Base-by-base conservation (phyloP, 768 basidiomycete species). In the Lactarius tabidus region DNA sequence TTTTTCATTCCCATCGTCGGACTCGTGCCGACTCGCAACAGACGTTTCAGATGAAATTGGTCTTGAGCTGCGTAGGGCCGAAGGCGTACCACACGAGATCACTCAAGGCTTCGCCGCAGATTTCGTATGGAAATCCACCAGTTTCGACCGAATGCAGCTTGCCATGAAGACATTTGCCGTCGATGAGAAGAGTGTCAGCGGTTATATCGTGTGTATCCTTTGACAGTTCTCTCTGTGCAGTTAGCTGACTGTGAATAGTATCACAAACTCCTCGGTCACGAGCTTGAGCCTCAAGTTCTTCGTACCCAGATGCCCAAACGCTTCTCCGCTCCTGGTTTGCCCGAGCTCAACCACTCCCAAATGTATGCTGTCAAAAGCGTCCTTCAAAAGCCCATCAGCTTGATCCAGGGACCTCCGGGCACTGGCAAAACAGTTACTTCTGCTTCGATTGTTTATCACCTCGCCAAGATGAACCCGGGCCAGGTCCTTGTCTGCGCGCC, bases 121-220 rank as follows among this genome's bases (percentile, higher is more conserved):
- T 75, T 99, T 98, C 72, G 96, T 99, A 6, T 99, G 97, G 97
- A 99, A 99, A 77, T 95, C 95, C 6, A 99, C 97, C 1, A 98
- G 96, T 75, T 99, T 99, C 72, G 97, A 99, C 75, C 84, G 97
- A 57, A 99, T 99, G 97, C 97, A 99, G 74, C 83, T 94, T 38
- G 96, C 97, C 0, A 98, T 99, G 96, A 98, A 98, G 83, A 98
- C 95, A 1, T 99, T 99, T 74, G 97, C 97, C 9, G 91, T 99
- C 20, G 97, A 99, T 71, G 97, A 99, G 77, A 97, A 98, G 82
- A 97, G 95, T 74, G 97, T 99, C 70, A 95, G 93, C 73, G 97
- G 96, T 14, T 99, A 98, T 70, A 99, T 99, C 66, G 93, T 94
- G 75, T 76, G 92, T 79, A n/a, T 54, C 10, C 29, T 39, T 23